Evolutionary conservation across 2,329 filamentous ascomycete species (phyloP).

Genomic region (Ambrosiella beaveri): DNA sequence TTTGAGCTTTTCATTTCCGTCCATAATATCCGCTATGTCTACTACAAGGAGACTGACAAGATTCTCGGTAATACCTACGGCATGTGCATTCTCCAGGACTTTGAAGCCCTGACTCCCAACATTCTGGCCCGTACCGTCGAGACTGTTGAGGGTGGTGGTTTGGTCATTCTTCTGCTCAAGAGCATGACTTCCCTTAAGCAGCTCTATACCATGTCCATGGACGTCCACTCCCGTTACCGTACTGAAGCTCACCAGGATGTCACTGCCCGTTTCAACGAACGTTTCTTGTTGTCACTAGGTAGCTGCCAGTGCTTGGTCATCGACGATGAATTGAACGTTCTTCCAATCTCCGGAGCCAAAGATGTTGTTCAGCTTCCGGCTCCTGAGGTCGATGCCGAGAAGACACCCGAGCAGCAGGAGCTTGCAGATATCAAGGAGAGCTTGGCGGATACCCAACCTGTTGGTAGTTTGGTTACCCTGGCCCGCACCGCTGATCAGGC

Average conservation of each 20-base stretch:
- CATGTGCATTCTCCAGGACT: constrained; percentile 97
- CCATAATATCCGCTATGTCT: constrained; percentile 95
- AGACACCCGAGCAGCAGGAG: constrained; percentile 55
- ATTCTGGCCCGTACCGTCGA: constrained; percentile 86
- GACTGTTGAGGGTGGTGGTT: constrained; percentile 87
- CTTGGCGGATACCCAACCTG: constrained; percentile 66
- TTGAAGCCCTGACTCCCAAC: constrained; percentile 96
- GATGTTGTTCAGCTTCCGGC: constrained; percentile 69
- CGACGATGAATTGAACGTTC: constrained; percentile 91
- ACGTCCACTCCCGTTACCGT: constrained; percentile 87
- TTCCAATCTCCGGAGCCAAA: constrained; percentile 92
- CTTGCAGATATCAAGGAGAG: constrained; percentile 76
- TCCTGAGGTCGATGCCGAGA: constrained; percentile 54
- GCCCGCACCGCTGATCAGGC: constrained; percentile 89
- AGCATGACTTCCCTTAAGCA: constrained; percentile 96
- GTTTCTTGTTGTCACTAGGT: constrained; percentile 89
- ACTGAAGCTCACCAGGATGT: constrained; percentile 95
- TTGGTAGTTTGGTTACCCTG: constrained; percentile 68
- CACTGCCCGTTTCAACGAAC: constrained; percentile 89
- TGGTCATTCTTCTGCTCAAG: constrained; percentile 82
- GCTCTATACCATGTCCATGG: constrained; percentile 93
- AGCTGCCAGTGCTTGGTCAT: constrained; percentile 91
- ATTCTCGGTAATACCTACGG: constrained; percentile 95
- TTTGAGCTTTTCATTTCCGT: constrained; percentile 96
- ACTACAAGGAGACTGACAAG: constrained; percentile 99